Percentiles rank a stretch among this genome's conserved stretches.
Evolutionary conservation across 2,329 filamentous ascomycete genomes (phyloP).

Genomic region (Phoma sp.): DNA sequence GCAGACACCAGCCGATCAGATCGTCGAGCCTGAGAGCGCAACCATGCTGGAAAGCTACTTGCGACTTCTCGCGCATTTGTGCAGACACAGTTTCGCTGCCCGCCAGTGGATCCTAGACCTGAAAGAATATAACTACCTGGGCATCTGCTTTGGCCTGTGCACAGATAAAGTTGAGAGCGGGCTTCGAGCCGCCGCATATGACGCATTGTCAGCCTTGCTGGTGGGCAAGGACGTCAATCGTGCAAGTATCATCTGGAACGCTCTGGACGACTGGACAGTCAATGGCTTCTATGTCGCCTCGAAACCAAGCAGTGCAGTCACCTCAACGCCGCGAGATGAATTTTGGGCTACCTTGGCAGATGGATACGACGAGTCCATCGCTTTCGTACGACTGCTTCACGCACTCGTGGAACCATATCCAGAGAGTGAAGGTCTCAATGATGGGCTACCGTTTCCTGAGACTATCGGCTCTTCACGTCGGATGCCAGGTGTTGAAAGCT

Average conservation of each 20-base stretch:
- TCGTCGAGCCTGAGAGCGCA: conserved; percentile 91
- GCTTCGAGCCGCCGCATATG: conserved; percentile 83
- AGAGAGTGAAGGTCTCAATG: conserved; percentile 68
- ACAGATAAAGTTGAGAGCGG: conserved; percentile 77
- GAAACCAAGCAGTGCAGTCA: conserved; percentile 37
- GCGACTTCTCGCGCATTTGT: conserved; percentile 82
- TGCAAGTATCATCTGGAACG: conserved; percentile 78
- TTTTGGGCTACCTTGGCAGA: conserved; percentile 77
- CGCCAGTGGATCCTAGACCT: conserved; percentile 75
- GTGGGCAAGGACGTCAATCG: conserved; percentile 72
- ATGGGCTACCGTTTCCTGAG: conserved; percentile 86
- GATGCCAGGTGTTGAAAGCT: conserved; percentile 86
- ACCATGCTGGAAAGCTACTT: conserved; percentile 97
- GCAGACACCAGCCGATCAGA: conserved; percentile 52
- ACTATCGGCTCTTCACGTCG: conserved; percentile 78
- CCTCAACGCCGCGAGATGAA: conserved; percentile 37
- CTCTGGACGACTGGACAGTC: conserved; percentile 77
- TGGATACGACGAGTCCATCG: conserved; percentile 83
- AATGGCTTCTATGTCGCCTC: conserved; percentile 43
- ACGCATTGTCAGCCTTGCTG: conserved; percentile 76
- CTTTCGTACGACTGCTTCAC: conserved; percentile 80
- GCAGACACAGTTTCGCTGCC: conserved; percentile 73
- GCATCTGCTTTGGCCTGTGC: conserved; percentile 78
- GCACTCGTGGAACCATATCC: conserved; percentile 72
- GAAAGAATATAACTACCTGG: conserved; percentile 71